Base-by-base conservation (phyloP, 164 flowering plant species). In the Euptelea pleiosperma region DNA sequence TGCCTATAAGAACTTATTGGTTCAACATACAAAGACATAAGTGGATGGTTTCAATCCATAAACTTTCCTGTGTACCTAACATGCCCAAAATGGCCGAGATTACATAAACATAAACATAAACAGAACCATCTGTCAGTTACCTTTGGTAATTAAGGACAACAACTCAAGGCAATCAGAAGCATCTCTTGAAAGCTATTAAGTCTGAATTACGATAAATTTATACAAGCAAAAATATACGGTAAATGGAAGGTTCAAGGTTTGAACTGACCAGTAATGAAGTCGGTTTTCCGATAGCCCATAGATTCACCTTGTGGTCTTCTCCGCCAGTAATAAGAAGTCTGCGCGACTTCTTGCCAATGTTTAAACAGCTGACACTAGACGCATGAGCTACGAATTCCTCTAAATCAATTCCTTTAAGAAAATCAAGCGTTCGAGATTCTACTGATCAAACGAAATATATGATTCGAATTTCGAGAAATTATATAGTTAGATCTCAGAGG, bases 331-430 rank as follows among this genome's bases (percentile, higher is more conserved):
- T 46, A 52, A 85, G 70, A 42, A 76, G 73, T 31, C 89, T 75
- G 22, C 78, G 64, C 0, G 78, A 77, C 71, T 90, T 90, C 72
- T 81, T 90, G 52, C 90, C 97, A 18, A 90, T 78, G 24, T 55
- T 81, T 30, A 90, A 63, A 65, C 97, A 87, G 57, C 79, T 90
- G 12, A 90, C 93, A 70, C 66, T 77, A 5, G 73, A 64, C 6
- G 93, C 68, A 74, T 90, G 95, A 7, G 93, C 97, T 67, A 77
- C 85, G 71, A 87, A 81, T 75, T 90, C 97, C 82, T 90, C 97
- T 90, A 52, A 28, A 52, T 66, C 16, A 68, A 50, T 35, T 55
- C 59, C 49, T 82, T 84, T 77, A 89, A 84, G 87, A 70, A 61
- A 62, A 34, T 40, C 31, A 40, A 7, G 35, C 36, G 14, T 8